A percentile compares a stretch with the other conserved stretches of the same genome.
These are phyloP conservation scores for Kluyveromyces sp. DNA, from an alignment of 1,139 yeast genomes.

Conservation along the genomic window DNA sequence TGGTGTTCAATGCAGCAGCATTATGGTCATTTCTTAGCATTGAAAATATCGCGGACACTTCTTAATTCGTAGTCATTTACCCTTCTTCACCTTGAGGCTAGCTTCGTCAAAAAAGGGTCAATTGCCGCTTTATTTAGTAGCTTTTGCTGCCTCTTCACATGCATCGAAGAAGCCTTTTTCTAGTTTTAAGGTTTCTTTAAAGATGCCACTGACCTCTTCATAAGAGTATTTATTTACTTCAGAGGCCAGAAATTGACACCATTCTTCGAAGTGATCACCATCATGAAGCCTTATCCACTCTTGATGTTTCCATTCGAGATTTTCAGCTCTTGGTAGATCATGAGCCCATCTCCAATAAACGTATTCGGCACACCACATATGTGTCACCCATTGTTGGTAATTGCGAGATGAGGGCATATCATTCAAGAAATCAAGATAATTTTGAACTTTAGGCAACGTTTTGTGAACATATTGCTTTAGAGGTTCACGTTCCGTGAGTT, in stretches of 20 bases:
- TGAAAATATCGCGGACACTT: too few species aligned
- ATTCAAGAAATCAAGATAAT: constrained; percentile 34
- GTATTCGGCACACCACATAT: constrained; percentile 29
- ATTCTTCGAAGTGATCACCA: constrained; percentile 38
- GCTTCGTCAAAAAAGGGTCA: background rate
- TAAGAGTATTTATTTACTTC: constrained; percentile 38
- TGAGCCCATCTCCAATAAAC: constrained; percentile 49
- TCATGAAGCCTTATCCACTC: constrained; percentile 48
- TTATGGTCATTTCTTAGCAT: too few species aligned
- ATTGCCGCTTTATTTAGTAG: background rate
- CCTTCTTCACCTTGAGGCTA: too few species aligned
- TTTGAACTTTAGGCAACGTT: constrained; percentile 32
- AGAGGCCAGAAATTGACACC: constrained; percentile 39
- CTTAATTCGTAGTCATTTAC: too few species aligned
- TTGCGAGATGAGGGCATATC: constrained; percentile 27
- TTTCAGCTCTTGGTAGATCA: constrained; percentile 21
- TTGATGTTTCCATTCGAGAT: constrained; percentile 38
- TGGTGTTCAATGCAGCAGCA: too few species aligned
- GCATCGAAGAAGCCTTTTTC: constrained; percentile 42
- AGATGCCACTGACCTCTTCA: constrained; percentile 31
- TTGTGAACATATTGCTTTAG: constrained; percentile 18
- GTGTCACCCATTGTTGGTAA: constrained; percentile 36
- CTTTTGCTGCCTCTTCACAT: constrained; percentile 30
- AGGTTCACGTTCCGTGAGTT: constrained; percentile 16
- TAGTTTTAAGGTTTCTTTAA: constrained; percentile 32